Evolutionary conservation across 305 asterid species (phyloP).

Genomic region (Fraxinus greggii): DNA sequence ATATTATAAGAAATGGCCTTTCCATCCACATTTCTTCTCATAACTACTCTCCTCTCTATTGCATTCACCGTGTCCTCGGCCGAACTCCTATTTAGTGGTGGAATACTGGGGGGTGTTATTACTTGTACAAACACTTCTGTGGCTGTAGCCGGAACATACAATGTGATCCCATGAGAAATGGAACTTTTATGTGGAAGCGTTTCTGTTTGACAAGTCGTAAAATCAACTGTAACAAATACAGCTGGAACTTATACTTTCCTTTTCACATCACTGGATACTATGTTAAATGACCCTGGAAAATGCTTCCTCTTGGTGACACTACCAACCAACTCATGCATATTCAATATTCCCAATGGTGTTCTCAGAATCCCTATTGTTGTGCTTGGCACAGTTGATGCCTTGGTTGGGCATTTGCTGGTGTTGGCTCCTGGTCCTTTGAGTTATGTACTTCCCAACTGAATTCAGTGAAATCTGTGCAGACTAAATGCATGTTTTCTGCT

Average conservation of each 20-base stretch:
- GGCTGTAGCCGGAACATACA: background rate
- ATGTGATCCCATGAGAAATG: slow-evolving; percentile 14
- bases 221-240: background rate
- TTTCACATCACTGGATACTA: background rate
- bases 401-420: background rate
- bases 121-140: slow-evolving; percentile 3
- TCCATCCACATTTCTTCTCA: background rate
- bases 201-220: background rate
- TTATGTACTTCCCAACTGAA: background rate
- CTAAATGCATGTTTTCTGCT: background rate
- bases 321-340: background rate
- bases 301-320: background rate
- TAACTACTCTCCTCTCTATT: slow-evolving; percentile 3
- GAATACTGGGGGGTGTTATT: slow-evolving; percentile 2
- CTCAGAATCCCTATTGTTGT: background rate
- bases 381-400: background rate
- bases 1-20: background rate
- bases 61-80: slow-evolving; percentile 3
- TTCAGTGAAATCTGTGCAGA: background rate
- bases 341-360: background rate
- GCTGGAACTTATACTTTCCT: background rate
- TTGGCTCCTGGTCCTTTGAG: background rate
- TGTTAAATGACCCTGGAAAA: background rate
- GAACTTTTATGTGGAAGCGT: slow-evolving; percentile 7
- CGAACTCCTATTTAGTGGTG: background rate